Evolutionary conservation across 495 filamentous ascomycete species (phyloP).

Genomic region (Hypomontagnella monticulosa): DNA sequence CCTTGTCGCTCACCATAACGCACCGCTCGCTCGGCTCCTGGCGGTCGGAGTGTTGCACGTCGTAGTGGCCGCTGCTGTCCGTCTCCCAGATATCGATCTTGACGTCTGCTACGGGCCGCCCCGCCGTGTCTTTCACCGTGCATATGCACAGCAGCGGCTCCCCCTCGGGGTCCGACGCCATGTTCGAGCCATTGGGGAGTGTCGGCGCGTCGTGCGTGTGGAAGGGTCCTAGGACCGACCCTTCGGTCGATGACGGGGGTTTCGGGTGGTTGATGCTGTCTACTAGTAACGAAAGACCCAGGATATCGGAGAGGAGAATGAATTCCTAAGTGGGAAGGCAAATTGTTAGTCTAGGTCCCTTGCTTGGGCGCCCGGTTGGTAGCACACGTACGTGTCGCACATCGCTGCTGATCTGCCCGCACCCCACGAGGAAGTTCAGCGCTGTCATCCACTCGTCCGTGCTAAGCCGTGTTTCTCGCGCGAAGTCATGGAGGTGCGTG

Average conservation of each 20-base stretch:
- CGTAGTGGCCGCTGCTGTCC: slow-evolving; percentile 85
- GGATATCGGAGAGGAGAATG: slow-evolving; percentile 91
- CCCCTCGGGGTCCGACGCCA: slow-evolving; percentile 77
- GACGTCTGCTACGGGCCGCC: slow-evolving; percentile 72
- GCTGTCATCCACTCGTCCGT: slow-evolving; percentile 82
- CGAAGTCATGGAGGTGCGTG: slow-evolving; percentile 84
- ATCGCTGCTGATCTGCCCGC: slow-evolving; percentile 77
- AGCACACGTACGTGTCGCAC: slow-evolving; percentile 68
- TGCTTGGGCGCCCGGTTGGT: not conserved
- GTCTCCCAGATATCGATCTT: slow-evolving; percentile 96
- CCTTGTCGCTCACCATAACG: slow-evolving; percentile 73
- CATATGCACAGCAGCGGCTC: slow-evolving; percentile 81
- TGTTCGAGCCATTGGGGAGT: slow-evolving; percentile 68
- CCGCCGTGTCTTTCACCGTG: slow-evolving; percentile 73
- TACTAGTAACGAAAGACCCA: slow-evolving; percentile 89
- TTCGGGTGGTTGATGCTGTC: slow-evolving; percentile 94
- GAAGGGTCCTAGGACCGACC: slow-evolving; percentile 91
- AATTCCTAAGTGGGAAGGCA: slow-evolving; percentile 75
- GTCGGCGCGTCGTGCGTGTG: slow-evolving; percentile 87
- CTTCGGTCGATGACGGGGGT: slow-evolving; percentile 77
- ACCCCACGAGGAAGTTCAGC: slow-evolving; percentile 73
- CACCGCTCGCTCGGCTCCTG: slow-evolving; percentile 81
- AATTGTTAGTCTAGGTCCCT: slow-evolving; percentile 6
- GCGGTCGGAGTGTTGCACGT: slow-evolving; percentile 82
- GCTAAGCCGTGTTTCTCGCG: slow-evolving; percentile 80